These are phyloP conservation scores for Polytrichum formosum DNA, from an alignment of 225 moss, liverwort and hornwort genomes.

Conservation along the genomic window DNA sequence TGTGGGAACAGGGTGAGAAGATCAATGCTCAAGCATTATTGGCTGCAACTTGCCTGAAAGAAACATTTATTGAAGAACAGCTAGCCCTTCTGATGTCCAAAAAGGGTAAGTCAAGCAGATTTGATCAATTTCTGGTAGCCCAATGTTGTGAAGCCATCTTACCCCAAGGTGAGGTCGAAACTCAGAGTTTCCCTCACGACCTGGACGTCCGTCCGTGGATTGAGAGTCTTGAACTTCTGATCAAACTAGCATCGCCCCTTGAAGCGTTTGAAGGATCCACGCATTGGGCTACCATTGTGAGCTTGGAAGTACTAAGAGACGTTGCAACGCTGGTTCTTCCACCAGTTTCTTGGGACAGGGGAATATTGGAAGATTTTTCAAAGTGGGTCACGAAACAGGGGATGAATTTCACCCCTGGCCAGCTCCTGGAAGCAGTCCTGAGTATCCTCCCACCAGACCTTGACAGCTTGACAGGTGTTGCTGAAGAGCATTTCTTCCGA, in stretches of 20 bases:
- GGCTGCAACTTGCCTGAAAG: slow-evolving; percentile 37
- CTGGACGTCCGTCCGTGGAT: slow-evolving; percentile 30
- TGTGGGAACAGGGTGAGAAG: slow-evolving; percentile 56
- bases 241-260: slow-evolving; percentile 39
- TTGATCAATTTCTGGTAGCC: slow-evolving; percentile 42
- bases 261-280: slow-evolving; percentile 24
- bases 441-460: slow-evolving; percentile 22
- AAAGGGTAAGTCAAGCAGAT: slow-evolving; percentile 16
- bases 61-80: slow-evolving; percentile 23
- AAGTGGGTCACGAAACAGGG: slow-evolving; percentile 34
- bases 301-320: slow-evolving; percentile 44
- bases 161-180: slow-evolving; percentile 24
- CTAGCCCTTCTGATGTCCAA: slow-evolving; percentile 18
- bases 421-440: slow-evolving; percentile 40
- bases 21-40: slow-evolving; percentile 43
- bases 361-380: slow-evolving; percentile 22
- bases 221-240: slow-evolving; percentile 36
- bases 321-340: slow-evolving; percentile 33
- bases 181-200: slow-evolving; percentile 22
- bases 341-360: slow-evolving; percentile 20
- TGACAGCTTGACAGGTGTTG: slow-evolving; percentile 14
- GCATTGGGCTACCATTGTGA: slow-evolving; percentile 40
- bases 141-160: slow-evolving; percentile 38
- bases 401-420: slow-evolving; percentile 31
- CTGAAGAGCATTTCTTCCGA: slow-evolving; percentile 26